Base-by-base conservation (phyloP, 2,329 filamentous ascomycete species). In the Calonectria multiphialidica region DNA sequence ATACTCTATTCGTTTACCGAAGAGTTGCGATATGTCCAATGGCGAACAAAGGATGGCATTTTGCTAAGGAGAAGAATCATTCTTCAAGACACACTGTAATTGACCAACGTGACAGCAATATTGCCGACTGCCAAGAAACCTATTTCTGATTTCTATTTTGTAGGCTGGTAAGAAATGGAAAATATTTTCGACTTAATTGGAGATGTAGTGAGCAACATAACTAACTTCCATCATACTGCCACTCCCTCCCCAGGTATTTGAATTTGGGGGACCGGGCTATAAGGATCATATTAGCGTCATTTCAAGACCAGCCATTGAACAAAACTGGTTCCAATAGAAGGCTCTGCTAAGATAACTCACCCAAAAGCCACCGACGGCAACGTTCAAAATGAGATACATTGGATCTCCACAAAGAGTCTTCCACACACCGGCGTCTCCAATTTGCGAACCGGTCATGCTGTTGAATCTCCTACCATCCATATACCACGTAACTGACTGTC, bases 321-420 rank as follows among this genome's bases (percentile, higher is more conserved):
- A 3, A 40, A 13, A 7, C 9, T 16, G 13, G 44, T n/a, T 33
- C 35, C 13, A 6, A 21, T 53, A 40, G 15, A 44, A n/a, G 10
- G 18, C 4, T 21, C 42, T n/a, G 4, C n/a, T 5, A 2, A 21
- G 21, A n/a, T 57, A 67, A 85, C 87, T 80, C 82, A 88, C 88
- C 87, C 82, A 88, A 75, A 85, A 81, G 25, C 89, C 89, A 13
- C 89, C 89, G 33, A 91, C 86, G 55, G 89, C 89, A 10, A 91
- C 82, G 71, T 91, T 90, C 62, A 91, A 79, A 68, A 91, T 86
- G 61, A 91, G 78, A 74, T 85, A 90, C 77, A 89, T 76, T 3
- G 88, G 86, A 66, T 82, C 86, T 74, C 89, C 86, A 18, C 87
- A 87, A 21, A 91, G 79, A 4, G 84, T 82, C 5, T 79, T 83